Evolutionary conservation across 352 stramenopile species (phyloP).

Genomic region (Globisporangium paroecandrum): DNA sequence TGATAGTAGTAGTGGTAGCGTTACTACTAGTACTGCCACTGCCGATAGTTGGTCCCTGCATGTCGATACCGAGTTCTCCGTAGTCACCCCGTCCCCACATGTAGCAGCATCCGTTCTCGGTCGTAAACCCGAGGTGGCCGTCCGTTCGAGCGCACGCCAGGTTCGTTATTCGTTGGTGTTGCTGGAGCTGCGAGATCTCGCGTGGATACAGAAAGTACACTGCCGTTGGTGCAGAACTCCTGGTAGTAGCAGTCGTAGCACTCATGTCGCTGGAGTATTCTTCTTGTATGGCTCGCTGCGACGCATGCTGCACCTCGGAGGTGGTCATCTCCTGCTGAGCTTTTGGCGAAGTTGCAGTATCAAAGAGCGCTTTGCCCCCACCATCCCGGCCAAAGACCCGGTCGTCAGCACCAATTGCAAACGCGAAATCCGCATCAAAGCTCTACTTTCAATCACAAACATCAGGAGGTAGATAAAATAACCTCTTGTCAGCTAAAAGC

Average conservation of each 20-base stretch:
- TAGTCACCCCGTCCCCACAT: constrained; percentile 61
- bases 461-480: background rate
- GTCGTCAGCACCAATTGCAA: constrained; percentile 76
- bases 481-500: background rate
- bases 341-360: constrained; percentile 9
- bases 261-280: background rate
- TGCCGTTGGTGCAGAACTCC: background rate
- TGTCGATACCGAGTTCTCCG: constrained; percentile 48
- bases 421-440: constrained; percentile 67
- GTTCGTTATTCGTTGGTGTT: constrained; percentile 18
- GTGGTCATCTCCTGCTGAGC: background rate
- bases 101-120: constrained; percentile 37
- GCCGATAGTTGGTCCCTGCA: background rate
- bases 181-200: constrained; percentile 29
- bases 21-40: background rate
- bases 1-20: background rate
- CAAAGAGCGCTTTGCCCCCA: constrained; percentile 40
- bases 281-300: background rate
- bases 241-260: background rate
- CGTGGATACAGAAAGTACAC: constrained; percentile 48
- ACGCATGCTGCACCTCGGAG: background rate
- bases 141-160: constrained; percentile 43
- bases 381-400: constrained; percentile 90
- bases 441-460: constrained; percentile 26
- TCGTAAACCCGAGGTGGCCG: constrained; percentile 48